phyloP scores from a whole-genome alignment of 192 early-diverging fungal genomes.

The Gigaspora rosea region DNA sequence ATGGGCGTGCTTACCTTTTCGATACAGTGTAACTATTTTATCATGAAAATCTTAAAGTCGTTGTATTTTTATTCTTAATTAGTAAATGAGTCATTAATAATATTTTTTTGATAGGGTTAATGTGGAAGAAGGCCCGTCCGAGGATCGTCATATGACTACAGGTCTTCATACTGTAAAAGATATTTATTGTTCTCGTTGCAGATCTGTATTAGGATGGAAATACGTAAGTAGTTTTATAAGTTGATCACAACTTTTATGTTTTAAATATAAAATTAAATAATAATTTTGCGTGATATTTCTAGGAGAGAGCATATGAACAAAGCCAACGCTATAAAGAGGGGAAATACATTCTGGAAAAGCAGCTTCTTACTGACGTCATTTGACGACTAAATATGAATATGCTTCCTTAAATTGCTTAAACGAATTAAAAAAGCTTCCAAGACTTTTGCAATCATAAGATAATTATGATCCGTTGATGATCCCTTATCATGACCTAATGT shows the following conservation, averaged over 20 bases:
- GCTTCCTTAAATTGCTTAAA: too few species aligned
- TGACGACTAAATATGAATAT: not conserved
- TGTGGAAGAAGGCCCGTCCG: conserved; percentile 54
- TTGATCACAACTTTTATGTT: not conserved
- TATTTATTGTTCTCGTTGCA: conserved; percentile 62
- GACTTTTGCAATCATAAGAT: too few species aligned
- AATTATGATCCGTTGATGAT: too few species aligned
- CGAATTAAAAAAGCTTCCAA: too few species aligned
- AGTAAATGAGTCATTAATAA: not conserved
- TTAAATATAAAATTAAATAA: not conserved
- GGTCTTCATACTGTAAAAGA: conserved; percentile 72
- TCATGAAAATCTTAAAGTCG: not conserved
- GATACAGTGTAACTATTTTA: conserved; percentile 50
- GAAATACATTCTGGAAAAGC: conserved; percentile 71
- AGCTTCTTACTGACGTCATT: conserved; percentile 49
- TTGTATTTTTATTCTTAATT: too few species aligned
- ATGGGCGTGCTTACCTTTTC: conserved; percentile 71
- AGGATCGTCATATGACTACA: conserved; percentile 69
- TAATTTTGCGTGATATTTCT: not conserved
- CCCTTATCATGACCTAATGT: too few species aligned
- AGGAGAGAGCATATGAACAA: conserved; percentile 64
- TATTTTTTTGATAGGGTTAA: conserved; percentile 51
- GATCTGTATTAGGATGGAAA: conserved; percentile 61
- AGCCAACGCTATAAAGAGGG: conserved; percentile 76
- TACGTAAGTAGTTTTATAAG: conserved; percentile 45